Conservation (phyloP, 1,284 basidiomycete species). For the Sphaerobolus stellatus region DNA sequence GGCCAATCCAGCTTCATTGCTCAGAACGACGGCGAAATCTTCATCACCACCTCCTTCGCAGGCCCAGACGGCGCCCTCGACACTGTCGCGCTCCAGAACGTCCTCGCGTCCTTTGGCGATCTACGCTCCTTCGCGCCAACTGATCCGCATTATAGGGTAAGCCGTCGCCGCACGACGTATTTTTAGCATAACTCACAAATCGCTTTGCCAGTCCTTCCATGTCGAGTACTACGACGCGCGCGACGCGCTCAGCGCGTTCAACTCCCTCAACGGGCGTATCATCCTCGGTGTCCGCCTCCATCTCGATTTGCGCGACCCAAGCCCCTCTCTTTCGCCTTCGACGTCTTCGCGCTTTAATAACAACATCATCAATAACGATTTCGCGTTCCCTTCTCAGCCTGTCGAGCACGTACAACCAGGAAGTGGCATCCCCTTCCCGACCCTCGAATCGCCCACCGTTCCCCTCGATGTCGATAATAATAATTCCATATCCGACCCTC, state of each 20-base stretch:
- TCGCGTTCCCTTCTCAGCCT: background rate
- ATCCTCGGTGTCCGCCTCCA: conserved; percentile 32
- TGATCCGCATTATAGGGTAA: conserved; percentile 1
- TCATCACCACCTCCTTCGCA: conserved; percentile 28
- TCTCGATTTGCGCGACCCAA: conserved; percentile 25
- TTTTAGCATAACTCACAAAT: background rate
- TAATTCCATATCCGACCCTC: background rate
- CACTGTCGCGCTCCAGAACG: conserved; percentile 16
- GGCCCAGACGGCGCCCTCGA: conserved; percentile 6
- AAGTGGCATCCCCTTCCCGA: background rate
- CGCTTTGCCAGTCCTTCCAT: conserved; percentile 43
- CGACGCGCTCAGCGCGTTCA: conserved; percentile 45
- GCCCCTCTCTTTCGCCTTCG: background rate
- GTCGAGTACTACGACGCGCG: conserved; percentile 66
- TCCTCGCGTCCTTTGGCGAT: conserved; percentile 21
- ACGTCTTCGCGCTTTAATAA: background rate
- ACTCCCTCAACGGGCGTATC: conserved; percentile 33
- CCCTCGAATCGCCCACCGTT: background rate
- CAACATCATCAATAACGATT: background rate
- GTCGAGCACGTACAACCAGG: background rate
- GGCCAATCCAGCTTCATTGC: conserved; percentile 40
- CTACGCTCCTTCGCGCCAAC: conserved; percentile 15
- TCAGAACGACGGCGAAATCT: conserved; percentile 41
- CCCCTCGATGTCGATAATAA: background rate
- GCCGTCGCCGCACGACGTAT: background rate